A percentile compares a stretch with the other conserved stretches of the same genome.
Conservation (phyloP, 2,329 filamentous ascomycete genomes). For the Rosellinia necatrix region DNA sequence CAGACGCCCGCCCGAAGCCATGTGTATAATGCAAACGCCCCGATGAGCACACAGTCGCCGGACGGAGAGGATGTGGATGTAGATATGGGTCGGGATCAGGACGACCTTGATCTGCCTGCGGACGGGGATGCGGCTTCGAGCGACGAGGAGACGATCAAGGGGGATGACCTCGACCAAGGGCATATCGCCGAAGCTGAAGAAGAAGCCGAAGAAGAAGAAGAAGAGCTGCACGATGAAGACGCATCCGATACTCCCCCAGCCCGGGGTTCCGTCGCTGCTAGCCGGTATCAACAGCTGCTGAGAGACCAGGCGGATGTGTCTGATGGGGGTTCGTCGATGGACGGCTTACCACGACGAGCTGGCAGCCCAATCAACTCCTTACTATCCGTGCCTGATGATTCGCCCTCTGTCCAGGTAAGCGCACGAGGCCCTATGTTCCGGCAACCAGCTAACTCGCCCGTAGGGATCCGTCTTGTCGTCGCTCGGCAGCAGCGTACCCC, state of each 20-base stretch:
- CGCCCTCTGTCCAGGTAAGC: conserved; percentile 78
- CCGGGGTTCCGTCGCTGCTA: conserved; percentile 46
- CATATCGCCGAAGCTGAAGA: conserved; percentile 44
- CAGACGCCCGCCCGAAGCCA: conserved; percentile 30
- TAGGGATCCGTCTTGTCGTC: conserved; percentile 67
- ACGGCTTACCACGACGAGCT: conserved; percentile 57
- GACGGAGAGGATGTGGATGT: conserved; percentile 50
- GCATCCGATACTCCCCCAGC: conserved; percentile 29
- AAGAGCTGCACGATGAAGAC: conserved; percentile 42
- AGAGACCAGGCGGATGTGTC: conserved; percentile 52
- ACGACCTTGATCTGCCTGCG: conserved; percentile 52
- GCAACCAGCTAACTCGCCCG: conserved; percentile 11
- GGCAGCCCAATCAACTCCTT: conserved; percentile 72
- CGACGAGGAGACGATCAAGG: conserved; percentile 50
- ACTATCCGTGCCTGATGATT: conserved; percentile 78
- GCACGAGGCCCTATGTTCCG: neutral
- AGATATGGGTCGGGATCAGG: conserved; percentile 50
- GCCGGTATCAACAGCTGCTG: conserved; percentile 52
- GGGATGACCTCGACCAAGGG: conserved; percentile 43
- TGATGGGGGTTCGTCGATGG: conserved; percentile 56
- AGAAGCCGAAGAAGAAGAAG: conserved; percentile 38
- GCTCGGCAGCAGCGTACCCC: conserved; percentile 74
- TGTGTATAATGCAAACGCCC: conserved; percentile 34
- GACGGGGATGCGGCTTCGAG: conserved; percentile 46
- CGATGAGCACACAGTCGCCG: conserved; percentile 39